Conservation (phyloP, 768 basidiomycete genomes). For the Coprinopsis marcescibilis region DNA sequence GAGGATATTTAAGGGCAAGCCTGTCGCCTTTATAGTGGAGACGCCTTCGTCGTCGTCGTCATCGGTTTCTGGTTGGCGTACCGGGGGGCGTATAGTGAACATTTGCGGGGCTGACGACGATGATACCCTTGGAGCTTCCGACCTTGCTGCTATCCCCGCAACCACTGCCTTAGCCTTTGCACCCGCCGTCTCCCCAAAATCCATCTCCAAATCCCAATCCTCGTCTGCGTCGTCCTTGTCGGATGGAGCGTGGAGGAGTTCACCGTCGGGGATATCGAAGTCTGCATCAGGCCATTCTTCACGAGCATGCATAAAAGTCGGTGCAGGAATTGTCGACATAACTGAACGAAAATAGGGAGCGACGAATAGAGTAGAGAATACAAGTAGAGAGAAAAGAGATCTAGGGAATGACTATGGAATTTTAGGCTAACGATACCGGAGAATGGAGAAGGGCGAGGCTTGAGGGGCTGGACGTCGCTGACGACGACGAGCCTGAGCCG, state of each 20-base stretch:
- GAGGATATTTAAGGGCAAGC: slow-evolving; percentile 26
- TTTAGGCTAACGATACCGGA: background rate
- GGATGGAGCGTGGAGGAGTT: slow-evolving; percentile 54
- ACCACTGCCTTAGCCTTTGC: slow-evolving; percentile 38
- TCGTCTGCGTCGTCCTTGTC: slow-evolving; percentile 65
- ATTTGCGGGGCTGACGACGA: slow-evolving; percentile 31
- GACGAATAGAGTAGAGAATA: background rate
- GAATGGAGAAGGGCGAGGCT: background rate
- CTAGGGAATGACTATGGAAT: background rate
- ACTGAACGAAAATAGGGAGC: slow-evolving; percentile 1
- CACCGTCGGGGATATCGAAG: slow-evolving; percentile 78
- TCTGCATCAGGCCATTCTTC: slow-evolving; percentile 89
- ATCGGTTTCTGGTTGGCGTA: slow-evolving; percentile 39
- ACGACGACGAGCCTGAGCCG: background rate
- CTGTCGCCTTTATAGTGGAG: slow-evolving; percentile 75
- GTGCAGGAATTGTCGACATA: slow-evolving; percentile 61
- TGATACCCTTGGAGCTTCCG: slow-evolving; percentile 21
- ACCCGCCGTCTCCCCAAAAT: slow-evolving; percentile 52
- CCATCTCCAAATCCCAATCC: slow-evolving; percentile 81
- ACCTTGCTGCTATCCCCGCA: slow-evolving; percentile 32
- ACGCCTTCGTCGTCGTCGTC: slow-evolving; percentile 79
- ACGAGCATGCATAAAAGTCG: slow-evolving; percentile 43
- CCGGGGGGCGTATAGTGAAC: slow-evolving; percentile 65
- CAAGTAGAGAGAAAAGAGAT: slow-evolving; percentile 10
- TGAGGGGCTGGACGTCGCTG: background rate